phyloP scores from a whole-genome alignment of 495 filamentous ascomycete species.

The Neurospora sp. region DNA sequence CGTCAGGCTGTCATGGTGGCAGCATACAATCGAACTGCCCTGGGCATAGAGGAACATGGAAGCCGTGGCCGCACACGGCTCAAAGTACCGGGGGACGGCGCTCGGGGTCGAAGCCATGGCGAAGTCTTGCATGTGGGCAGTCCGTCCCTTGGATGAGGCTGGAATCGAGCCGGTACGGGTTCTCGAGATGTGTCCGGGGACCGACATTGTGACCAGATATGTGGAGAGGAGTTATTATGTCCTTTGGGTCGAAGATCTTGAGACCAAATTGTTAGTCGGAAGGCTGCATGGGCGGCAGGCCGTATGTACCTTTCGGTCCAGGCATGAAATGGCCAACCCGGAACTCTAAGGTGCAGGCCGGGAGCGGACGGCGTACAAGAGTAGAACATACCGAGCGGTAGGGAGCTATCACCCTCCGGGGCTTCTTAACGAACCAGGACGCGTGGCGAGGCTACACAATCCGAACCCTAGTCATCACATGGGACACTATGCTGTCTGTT shows the following conservation, averaged over 20 bases:
- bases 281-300: conserved; percentile 7
- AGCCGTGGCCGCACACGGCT: conserved; percentile 77
- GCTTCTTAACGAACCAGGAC: conserved; percentile 28
- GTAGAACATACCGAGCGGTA: conserved; percentile 23
- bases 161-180: conserved; percentile 49
- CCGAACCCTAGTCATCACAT: conserved; percentile 39
- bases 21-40: conserved; percentile 63
- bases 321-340: conserved; percentile 6
- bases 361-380: conserved; percentile 8
- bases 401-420: conserved; percentile 14
- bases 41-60: conserved; percentile 83
- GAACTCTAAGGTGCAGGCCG: neutral
- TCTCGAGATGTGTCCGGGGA: conserved; percentile 37
- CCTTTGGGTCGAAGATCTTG: conserved; percentile 11
- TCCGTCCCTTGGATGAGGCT: conserved; percentile 34
- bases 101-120: conserved; percentile 44
- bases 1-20: conserved; percentile 84
- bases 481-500: conserved; percentile 36
- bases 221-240: conserved; percentile 3
- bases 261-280: conserved; percentile 15
- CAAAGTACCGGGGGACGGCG: conserved; percentile 46
- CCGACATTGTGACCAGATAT: conserved; percentile 34
- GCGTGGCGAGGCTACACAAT: conserved; percentile 36
- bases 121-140: conserved; percentile 33
- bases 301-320: conserved; percentile 4